Conservation (phyloP, 495 filamentous ascomycete genomes). For the Penicillium soppii region DNA sequence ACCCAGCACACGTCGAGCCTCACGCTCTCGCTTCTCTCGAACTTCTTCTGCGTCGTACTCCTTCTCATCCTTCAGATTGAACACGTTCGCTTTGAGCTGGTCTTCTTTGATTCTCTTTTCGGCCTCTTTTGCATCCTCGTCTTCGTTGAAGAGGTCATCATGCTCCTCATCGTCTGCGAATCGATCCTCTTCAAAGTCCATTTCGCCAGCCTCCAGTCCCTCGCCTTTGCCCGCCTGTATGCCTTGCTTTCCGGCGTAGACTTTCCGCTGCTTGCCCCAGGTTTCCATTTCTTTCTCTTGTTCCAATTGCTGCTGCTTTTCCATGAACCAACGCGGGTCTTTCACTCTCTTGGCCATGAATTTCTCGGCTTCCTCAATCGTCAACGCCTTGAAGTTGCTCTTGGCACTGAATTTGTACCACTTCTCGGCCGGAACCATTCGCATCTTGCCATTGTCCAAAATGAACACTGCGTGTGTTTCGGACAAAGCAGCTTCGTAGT, state of each 20-base stretch:
- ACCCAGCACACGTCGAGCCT: constrained; percentile 64
- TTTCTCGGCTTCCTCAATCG: constrained; percentile 82
- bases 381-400: constrained; percentile 75
- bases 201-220: constrained; percentile 59
- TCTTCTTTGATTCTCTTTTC: constrained; percentile 84
- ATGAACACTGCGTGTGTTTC: constrained; percentile 74
- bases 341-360: constrained; percentile 71
- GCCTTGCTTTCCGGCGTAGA: constrained; percentile 44
- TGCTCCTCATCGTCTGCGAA: constrained; percentile 89
- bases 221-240: constrained; percentile 24
- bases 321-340: constrained; percentile 78
- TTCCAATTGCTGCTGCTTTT: constrained; percentile 50
- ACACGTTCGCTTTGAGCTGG: constrained; percentile 81
- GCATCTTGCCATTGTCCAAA: constrained; percentile 63
- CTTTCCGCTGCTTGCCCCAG: constrained; percentile 47
- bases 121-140: constrained; percentile 85
- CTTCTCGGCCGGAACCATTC: constrained; percentile 88
- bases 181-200: constrained; percentile 64
- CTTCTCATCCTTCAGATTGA: constrained; percentile 78
- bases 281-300: constrained; percentile 50
- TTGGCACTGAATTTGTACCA: constrained; percentile 91
- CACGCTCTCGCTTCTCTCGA: constrained; percentile 65
- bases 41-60: constrained; percentile 81
- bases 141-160: constrained; percentile 76
- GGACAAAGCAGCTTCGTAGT: constrained; percentile 81